Percentiles rank a stretch among this genome's conserved stretches.
Conservation (phyloP, 179 eudicot genomes). For the Amaranthus tricolor region DNA sequence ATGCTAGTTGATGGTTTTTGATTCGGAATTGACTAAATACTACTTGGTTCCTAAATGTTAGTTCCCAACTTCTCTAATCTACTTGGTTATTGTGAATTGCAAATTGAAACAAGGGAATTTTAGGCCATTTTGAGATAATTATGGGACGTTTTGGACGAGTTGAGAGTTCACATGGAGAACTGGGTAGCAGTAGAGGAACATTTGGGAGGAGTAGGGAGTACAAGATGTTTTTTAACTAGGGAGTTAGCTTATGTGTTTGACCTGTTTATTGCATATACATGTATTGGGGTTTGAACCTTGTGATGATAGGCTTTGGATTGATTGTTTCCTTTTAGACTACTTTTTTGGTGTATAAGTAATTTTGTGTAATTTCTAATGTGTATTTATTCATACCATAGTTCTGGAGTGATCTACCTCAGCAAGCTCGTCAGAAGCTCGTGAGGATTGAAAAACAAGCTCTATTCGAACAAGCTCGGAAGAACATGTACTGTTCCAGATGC, state of each 20-base stretch:
- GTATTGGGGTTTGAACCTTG: neutral
- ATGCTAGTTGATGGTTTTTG: slow-evolving; percentile 2
- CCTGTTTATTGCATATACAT: neutral
- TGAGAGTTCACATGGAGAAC: too few species aligned
- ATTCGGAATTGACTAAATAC: neutral
- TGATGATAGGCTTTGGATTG: too few species aligned
- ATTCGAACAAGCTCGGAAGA: slow-evolving; percentile 98
- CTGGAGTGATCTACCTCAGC: slow-evolving; percentile 82
- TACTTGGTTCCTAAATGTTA: too few species aligned
- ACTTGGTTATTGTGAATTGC: too few species aligned
- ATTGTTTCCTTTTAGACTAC: too few species aligned
- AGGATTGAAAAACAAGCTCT: slow-evolving; percentile 82
- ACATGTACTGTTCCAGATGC: slow-evolving; percentile 98
- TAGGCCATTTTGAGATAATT: too few species aligned
- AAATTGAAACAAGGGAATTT: too few species aligned
- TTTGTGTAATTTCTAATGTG: neutral
- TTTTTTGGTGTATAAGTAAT: too few species aligned
- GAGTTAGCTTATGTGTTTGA: slow-evolving; percentile 1
- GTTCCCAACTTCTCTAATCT: too few species aligned
- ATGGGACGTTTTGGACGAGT: too few species aligned
- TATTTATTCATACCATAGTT: slow-evolving; percentile 49
- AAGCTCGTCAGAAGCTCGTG: slow-evolving; percentile 81
- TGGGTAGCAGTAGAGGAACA: too few species aligned
- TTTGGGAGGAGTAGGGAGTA: too few species aligned
- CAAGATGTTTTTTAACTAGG: neutral